A percentile compares a stretch with the other conserved stretches of the same genome.
phyloP scores from a whole-genome alignment of 768 basidiomycete species.

The Podaxis carcinomalis region DNA sequence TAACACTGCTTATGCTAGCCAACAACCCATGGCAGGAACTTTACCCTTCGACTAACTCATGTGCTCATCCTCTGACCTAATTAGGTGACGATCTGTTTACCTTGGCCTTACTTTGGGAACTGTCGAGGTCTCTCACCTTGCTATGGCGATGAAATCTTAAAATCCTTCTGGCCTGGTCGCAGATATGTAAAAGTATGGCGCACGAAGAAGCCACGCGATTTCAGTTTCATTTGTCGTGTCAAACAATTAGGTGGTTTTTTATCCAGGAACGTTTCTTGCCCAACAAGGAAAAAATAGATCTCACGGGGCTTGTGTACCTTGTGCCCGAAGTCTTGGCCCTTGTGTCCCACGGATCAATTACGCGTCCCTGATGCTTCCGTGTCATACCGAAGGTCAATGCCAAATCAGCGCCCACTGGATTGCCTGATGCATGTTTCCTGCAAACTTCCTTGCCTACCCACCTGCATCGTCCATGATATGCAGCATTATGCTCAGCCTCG shows the following conservation, averaged over 20 bases:
- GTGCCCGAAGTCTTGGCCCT: not conserved
- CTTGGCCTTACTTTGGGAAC: not conserved
- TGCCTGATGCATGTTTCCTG: too few relatives aligned
- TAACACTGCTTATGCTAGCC: too few relatives aligned
- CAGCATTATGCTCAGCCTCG: not conserved
- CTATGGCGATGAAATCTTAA: too few relatives aligned
- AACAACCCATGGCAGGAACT: not conserved
- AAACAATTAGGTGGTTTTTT: too few relatives aligned
- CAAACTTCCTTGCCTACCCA: too few relatives aligned
- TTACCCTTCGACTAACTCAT: not conserved
- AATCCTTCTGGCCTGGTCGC: too few relatives aligned
- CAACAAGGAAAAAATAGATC: not conserved
- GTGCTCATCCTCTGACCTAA: not conserved
- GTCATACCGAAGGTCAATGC: too few relatives aligned
- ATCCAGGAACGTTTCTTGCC: not conserved
- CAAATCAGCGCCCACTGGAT: too few relatives aligned
- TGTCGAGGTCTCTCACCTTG: not conserved
- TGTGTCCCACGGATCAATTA: not conserved
- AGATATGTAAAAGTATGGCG: too few relatives aligned
- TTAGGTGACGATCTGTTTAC: not conserved
- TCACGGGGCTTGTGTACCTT: not conserved
- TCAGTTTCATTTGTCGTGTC: too few relatives aligned
- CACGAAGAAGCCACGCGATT: too few relatives aligned
- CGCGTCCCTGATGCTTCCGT: not conserved
- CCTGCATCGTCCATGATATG: not conserved